phyloP scores from a whole-genome alignment of 495 filamentous ascomycete genomes.

The Daldinia concentrica region DNA sequence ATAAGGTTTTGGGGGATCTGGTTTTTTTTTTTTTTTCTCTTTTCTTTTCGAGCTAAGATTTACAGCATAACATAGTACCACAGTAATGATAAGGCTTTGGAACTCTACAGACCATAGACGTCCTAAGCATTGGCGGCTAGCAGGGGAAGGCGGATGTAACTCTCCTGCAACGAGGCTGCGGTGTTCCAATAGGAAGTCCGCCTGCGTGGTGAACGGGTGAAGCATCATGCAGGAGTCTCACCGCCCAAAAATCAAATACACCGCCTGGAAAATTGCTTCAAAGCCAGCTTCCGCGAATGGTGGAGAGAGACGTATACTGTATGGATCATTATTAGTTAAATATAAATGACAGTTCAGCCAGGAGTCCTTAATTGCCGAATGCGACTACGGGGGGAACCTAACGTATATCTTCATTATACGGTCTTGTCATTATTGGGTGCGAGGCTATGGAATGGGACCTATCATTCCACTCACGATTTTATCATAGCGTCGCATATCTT shows the following conservation, averaged over 20 bases:
- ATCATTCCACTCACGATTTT: not conserved
- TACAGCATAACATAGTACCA: not conserved
- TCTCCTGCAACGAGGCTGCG: conserved; percentile 37
- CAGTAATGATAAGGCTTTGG: conserved; percentile 30
- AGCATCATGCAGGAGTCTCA: conserved; percentile 43
- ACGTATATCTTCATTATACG: not conserved
- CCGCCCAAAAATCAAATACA: conserved; percentile 39
- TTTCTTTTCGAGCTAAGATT: not conserved
- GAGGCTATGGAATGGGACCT: not conserved
- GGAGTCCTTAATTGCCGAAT: conserved; percentile 6
- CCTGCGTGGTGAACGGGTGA: conserved; percentile 40
- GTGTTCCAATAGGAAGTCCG: conserved; percentile 42
- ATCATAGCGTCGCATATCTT: conserved; percentile 6
- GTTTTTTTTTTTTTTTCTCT: not conserved
- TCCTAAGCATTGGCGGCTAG: conserved; percentile 23
- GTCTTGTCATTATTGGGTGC: not conserved
- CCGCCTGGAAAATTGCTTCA: conserved; percentile 28
- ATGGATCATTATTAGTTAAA: not conserved
- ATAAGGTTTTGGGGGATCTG: no score
- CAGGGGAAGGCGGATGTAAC: conserved; percentile 39
- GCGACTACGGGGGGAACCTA: not conserved
- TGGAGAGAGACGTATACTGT: conserved; percentile 5
- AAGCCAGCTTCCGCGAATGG: conserved; percentile 10
- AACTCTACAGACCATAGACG: not conserved
- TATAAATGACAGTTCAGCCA: conserved; percentile 19